Evolutionary conservation across 345 rosid genomes (phyloP).

Genomic region (Brassica rapa): DNA sequence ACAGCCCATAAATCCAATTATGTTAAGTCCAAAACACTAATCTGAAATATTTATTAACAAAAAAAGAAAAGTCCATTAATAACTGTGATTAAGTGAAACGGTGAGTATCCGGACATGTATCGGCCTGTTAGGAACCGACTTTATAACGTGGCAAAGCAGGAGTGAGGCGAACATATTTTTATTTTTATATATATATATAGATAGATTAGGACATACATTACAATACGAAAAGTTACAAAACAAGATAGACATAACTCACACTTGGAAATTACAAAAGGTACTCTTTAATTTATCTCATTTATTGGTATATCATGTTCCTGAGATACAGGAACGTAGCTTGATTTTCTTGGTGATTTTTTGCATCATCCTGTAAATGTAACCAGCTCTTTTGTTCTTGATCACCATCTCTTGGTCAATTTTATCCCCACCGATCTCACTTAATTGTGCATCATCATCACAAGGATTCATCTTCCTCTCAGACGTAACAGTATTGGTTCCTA

Average conservation of each 20-base stretch:
- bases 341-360: not conserved
- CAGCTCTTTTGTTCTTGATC: slow-evolving; percentile 12
- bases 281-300: not conserved
- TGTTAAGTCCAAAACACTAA: too few relatives aligned
- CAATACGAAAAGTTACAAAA: not conserved
- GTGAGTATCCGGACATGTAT: too few relatives aligned
- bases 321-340: not conserved
- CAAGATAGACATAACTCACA: not conserved
- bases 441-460: not conserved
- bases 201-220: not conserved
- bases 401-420: not conserved
- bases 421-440: not conserved
- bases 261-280: slow-evolving; percentile 2
- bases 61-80: too few relatives aligned
- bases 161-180: too few relatives aligned
- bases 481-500: not conserved
- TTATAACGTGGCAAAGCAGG: too few relatives aligned
- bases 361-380: slow-evolving; percentile 13
- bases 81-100: too few relatives aligned
- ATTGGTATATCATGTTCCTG: not conserved
- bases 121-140: too few relatives aligned
- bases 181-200: not conserved
- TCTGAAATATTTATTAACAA: too few relatives aligned
- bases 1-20: too few relatives aligned
- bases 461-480: not conserved